Evolutionary conservation across 2,329 filamentous ascomycete species (phyloP).

Genomic region (Clonostachys chloroleuca): DNA sequence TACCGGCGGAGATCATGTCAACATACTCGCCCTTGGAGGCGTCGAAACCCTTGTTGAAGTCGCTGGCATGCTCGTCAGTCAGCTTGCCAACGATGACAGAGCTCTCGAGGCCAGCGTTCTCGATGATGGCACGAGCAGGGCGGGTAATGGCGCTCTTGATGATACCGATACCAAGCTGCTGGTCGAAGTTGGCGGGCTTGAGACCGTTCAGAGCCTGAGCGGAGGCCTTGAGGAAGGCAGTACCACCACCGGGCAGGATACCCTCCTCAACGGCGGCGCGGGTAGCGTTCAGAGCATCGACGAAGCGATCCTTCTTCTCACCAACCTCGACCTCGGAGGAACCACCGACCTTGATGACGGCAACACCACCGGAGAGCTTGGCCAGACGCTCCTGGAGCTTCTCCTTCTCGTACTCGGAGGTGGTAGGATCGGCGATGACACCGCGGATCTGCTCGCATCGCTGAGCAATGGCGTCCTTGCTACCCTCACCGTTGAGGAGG

Average conservation of each 20-base stretch:
- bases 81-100: constrained; percentile 97
- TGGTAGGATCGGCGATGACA: constrained; percentile 88
- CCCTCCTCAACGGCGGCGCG: constrained; percentile 98
- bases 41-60: constrained; percentile 99
- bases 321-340: constrained; percentile 97
- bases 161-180: constrained; percentile 96
- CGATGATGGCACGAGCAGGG: constrained; percentile 90
- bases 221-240: constrained; percentile 94
- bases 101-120: constrained; percentile 95
- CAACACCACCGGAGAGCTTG: constrained; percentile 97
- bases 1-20: constrained; percentile 96
- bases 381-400: constrained; percentile 99
- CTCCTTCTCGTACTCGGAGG: constrained; percentile 99
- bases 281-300: constrained; percentile 96
- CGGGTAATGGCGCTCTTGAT: constrained; percentile 97
- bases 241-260: constrained; percentile 97
- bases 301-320: constrained; percentile 99
- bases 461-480: constrained; percentile 89
- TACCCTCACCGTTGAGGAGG: constrained; percentile 92
- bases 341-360: constrained; percentile 98
- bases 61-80: constrained; percentile 81
- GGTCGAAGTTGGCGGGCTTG: constrained; percentile 95
- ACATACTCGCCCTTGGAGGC: constrained; percentile 96
- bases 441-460: constrained; percentile 99
- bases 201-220: constrained; percentile 78